Base-by-base conservation (phyloP, 345 rosid genomes). In the Carallia pectinifolia region DNA sequence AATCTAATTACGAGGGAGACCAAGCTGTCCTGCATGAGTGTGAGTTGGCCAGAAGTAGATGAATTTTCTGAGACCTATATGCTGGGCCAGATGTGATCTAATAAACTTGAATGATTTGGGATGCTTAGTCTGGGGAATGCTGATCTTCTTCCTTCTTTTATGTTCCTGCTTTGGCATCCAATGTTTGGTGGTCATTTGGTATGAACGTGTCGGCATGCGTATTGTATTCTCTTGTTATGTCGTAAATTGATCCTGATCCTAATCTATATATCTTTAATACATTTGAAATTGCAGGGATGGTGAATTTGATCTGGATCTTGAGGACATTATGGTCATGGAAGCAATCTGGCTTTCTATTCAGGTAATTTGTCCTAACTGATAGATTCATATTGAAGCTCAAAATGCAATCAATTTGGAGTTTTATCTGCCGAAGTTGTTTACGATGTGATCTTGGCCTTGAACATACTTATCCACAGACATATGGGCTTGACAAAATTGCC, bases 301-400 rank as follows among this genome's bases (percentile, higher is more conserved):
- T 63, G 99, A 88, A 62, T 89, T 86, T 85, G 98, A 92, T 37
- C 66, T 96, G 68, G 99, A 96, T 78, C 93, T 90, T n/a, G 99
- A 96, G 83, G 99, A 90, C 61, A 81, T 92, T 79, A 96, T 96
- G 99, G 85, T 92, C 44, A 90, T 85, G 90, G 97, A 92, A 83
- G 99, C 98, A 67, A 90, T 96, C 73, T 92, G 94, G 97, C 99
- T 80, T 78, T 96, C 99, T 27, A 85, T 90, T 74, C 97, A 95
- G 95, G 97, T 89, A 79, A 64, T 7, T n/a, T 2, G 13, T 59
- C 18, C 34, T 52, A 31, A 23, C 40, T 34, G 52, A 6, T 59
- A 30, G 1, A 4, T 36, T 44, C 36, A 33, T 19, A 16, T 53
- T 53, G 18, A 1, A 19, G 55, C 55, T 56, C 34, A 56, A 56